Percentiles rank a stretch among this genome's conserved stretches.
Conservation (phyloP, 2,329 filamentous ascomycete genomes). For the Hypoxylon sp. region DNA sequence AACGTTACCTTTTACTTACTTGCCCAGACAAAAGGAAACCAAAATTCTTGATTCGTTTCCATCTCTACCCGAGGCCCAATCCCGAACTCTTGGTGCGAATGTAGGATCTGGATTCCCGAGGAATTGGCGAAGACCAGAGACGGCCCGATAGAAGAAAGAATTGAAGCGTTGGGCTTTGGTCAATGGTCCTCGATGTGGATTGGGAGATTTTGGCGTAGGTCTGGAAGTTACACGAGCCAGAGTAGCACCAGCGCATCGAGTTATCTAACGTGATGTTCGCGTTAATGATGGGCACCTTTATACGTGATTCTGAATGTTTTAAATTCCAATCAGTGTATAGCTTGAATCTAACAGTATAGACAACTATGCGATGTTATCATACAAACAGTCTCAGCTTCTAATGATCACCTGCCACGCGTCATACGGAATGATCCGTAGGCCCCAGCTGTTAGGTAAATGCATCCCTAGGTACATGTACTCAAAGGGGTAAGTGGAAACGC, state of each 20-base stretch:
- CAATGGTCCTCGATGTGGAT: conserved; percentile 11
- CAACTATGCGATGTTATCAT: neutral
- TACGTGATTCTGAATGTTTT: neutral
- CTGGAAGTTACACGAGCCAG: neutral
- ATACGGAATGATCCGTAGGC: neutral
- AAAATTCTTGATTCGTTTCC: neutral
- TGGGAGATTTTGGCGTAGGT: conserved; percentile 1
- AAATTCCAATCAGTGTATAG: neutral
- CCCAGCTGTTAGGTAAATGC: neutral
- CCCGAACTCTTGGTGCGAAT: conserved; percentile 8
- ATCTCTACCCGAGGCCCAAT: conserved; percentile 18
- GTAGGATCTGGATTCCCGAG: conserved; percentile 3
- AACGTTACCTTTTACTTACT: conserved; percentile 18
- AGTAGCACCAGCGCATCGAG: neutral
- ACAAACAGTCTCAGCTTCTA: neutral
- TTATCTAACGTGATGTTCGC: neutral
- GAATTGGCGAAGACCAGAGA: conserved; percentile 20
- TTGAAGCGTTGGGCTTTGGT: conserved; percentile 12
- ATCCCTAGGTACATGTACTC: neutral
- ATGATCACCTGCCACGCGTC: neutral
- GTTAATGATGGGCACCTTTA: neutral
- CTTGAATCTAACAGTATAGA: neutral
- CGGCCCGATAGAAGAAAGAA: conserved; percentile 37
- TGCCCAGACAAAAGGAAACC: neutral
- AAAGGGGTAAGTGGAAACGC: conserved; percentile 10